Evolutionary conservation across 768 basidiomycete species (phyloP).

Genomic region (Lactarius pseudohatsudake): DNA sequence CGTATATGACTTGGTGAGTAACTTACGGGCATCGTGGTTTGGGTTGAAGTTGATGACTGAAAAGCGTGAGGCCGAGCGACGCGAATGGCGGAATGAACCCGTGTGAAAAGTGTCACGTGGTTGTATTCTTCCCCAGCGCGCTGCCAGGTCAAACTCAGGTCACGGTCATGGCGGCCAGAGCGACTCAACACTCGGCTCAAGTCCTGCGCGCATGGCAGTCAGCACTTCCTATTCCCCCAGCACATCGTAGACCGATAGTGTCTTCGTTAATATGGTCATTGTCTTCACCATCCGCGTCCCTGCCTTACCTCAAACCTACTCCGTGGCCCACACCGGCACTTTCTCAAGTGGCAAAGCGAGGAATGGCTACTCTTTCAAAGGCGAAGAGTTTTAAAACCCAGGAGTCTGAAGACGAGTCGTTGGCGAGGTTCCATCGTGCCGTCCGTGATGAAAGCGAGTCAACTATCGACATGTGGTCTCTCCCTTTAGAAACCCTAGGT

Average conservation of each 20-base stretch:
- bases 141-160: not conserved
- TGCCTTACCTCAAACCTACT: slow-evolving; percentile 17
- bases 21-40: slow-evolving; percentile 50
- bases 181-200: slow-evolving; percentile 15
- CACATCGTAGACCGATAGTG: slow-evolving; percentile 24
- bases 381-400: not conserved
- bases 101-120: slow-evolving; percentile 23
- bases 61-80: slow-evolving; percentile 12
- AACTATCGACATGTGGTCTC: slow-evolving; percentile 21
- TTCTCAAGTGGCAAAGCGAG: slow-evolving; percentile 21
- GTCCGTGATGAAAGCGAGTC: slow-evolving; percentile 17
- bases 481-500: slow-evolving; percentile 26
- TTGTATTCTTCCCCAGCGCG: not conserved
- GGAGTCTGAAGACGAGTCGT: slow-evolving; percentile 13
- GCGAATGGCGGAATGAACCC: slow-evolving; percentile 4
- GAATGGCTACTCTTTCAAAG: slow-evolving; percentile 20
- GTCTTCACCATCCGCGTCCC: slow-evolving; percentile 24
- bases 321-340: slow-evolving; percentile 9
- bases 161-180: slow-evolving; percentile 18
- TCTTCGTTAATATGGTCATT: slow-evolving; percentile 31
- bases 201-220: slow-evolving; percentile 11
- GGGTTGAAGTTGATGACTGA: slow-evolving; percentile 12
- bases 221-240: slow-evolving; percentile 15
- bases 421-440: slow-evolving; percentile 21
- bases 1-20: slow-evolving; percentile 1